Percentiles rank a stretch among this genome's conserved stretches.
Conservation (phyloP, 495 filamentous ascomycete species). For the Bacidia rubella region DNA sequence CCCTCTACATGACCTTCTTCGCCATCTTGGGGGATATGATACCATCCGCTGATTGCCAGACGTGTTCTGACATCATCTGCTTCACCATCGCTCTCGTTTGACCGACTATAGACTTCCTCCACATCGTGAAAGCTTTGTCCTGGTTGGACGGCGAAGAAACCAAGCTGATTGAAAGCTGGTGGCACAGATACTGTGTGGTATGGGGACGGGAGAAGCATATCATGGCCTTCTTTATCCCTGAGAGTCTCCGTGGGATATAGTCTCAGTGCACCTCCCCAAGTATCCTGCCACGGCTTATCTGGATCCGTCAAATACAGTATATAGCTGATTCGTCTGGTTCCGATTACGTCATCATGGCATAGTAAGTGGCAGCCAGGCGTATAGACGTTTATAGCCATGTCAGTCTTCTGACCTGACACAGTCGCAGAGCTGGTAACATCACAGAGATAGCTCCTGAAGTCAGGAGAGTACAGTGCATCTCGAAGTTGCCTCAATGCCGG, state of each 20-base stretch:
- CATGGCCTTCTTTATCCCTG: constrained; percentile 49
- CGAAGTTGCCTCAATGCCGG: constrained; percentile 77
- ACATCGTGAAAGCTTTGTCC: constrained; percentile 98
- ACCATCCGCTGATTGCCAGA: constrained; percentile 99
- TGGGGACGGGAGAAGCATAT: constrained; percentile 60
- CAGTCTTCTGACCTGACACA: constrained; percentile 85
- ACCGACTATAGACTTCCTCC: constrained; percentile 74
- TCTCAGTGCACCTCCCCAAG: constrained; percentile 89
- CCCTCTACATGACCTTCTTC: constrained; percentile 88
- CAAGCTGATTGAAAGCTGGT: constrained; percentile 91
- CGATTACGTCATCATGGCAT: constrained; percentile 98
- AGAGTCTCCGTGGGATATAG: constrained; percentile 68
- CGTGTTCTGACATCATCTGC: constrained; percentile 57
- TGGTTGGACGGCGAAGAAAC: constrained; percentile 95
- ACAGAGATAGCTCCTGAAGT: constrained; percentile 80
- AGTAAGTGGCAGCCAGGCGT: constrained; percentile 90
- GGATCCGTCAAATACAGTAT: constrained; percentile 95
- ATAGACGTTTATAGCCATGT: constrained; percentile 99
- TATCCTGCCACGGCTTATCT: constrained; percentile 70
- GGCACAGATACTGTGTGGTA: constrained; percentile 67
- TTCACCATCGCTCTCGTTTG: constrained; percentile 45
- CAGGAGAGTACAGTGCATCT: constrained; percentile 81
- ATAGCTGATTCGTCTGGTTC: constrained; percentile 82
- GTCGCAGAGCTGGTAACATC: constrained; percentile 71
- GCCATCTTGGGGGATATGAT: constrained; percentile 90